Conservation (phyloP, 768 basidiomycete species). For the Scleroderma citrinum region DNA sequence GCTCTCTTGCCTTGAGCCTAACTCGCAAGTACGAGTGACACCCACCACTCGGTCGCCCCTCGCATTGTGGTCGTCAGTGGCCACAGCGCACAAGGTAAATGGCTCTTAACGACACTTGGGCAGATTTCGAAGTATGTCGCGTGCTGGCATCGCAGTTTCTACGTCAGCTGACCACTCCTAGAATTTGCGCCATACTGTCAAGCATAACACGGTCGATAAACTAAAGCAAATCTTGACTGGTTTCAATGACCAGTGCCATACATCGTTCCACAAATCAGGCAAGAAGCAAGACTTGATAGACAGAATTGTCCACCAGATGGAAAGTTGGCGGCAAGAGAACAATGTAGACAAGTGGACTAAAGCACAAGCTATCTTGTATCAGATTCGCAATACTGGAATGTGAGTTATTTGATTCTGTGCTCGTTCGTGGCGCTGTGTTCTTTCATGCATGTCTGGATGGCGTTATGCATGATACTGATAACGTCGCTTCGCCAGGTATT, state of each 20-base stretch:
- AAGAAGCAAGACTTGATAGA: conserved; percentile 88
- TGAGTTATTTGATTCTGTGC: conserved; percentile 39
- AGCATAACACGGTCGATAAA: conserved; percentile 77
- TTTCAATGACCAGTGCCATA: conserved; percentile 72
- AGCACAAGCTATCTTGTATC: conserved; percentile 59
- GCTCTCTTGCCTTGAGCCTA: not conserved
- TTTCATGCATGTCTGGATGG: not conserved
- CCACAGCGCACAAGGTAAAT: conserved; percentile 32
- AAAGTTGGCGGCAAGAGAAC: conserved; percentile 52
- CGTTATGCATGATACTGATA: conserved; percentile 14
- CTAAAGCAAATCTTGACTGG: conserved; percentile 77
- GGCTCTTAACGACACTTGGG: conserved; percentile 59
- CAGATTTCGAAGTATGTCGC: conserved; percentile 64
- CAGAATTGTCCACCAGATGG: conserved; percentile 55
- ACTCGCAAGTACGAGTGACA: conserved; percentile 5
- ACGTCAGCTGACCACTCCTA: conserved; percentile 29
- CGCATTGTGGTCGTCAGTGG: conserved; percentile 4
- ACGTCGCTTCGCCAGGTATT: conserved; percentile 19
- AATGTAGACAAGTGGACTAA: conserved; percentile 62
- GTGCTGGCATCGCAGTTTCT: conserved; percentile 1
- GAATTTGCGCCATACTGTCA: conserved; percentile 65
- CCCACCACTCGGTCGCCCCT: conserved; percentile 4
- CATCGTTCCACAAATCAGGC: conserved; percentile 65
- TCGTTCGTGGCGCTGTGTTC: conserved; percentile 9
- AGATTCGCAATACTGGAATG: conserved; percentile 62